Evolutionary conservation across 1,284 basidiomycete genomes (phyloP).

Genomic region (Ceratobasidium sp.): DNA sequence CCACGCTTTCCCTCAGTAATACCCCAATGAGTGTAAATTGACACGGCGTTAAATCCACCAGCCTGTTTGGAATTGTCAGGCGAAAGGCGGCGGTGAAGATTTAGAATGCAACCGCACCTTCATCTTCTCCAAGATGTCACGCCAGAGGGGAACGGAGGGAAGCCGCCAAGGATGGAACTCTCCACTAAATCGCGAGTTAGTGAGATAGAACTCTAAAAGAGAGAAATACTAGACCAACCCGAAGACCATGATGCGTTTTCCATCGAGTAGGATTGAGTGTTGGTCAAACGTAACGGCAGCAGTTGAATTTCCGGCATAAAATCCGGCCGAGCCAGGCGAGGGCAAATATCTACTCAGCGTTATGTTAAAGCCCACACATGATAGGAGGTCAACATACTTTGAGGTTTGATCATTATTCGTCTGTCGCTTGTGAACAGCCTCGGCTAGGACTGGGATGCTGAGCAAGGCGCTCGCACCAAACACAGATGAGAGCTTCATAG

Average conservation of each 20-base stretch:
- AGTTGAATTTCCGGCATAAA: slow-evolving; percentile 60
- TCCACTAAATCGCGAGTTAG: slow-evolving; percentile 21
- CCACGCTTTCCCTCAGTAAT: slow-evolving; percentile 46
- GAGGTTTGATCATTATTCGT: slow-evolving; percentile 17
- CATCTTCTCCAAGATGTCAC: slow-evolving; percentile 42
- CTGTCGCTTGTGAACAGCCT: not conserved
- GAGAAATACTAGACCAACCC: not conserved
- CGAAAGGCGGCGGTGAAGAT: not conserved
- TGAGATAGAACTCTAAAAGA: not conserved
- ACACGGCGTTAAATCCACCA: slow-evolving; percentile 47
- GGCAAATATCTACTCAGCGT: slow-evolving; percentile 7
- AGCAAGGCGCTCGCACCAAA: slow-evolving; percentile 16
- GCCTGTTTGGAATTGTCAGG: slow-evolving; percentile 20
- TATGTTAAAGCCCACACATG: not conserved
- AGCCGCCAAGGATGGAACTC: slow-evolving; percentile 45
- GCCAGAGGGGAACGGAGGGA: slow-evolving; percentile 39
- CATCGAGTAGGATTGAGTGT: slow-evolving; percentile 43
- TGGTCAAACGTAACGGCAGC: slow-evolving; percentile 58
- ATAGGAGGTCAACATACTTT: not conserved
- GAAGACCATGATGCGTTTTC: slow-evolving; percentile 27
- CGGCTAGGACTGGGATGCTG: slow-evolving; percentile 4
- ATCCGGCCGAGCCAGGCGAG: slow-evolving; percentile 53
- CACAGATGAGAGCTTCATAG: slow-evolving; percentile 33
- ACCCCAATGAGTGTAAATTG: slow-evolving; percentile 47
- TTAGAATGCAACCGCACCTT: not conserved